Conservation (phyloP, 441 rosid species). For the Mallotus japonicus region DNA sequence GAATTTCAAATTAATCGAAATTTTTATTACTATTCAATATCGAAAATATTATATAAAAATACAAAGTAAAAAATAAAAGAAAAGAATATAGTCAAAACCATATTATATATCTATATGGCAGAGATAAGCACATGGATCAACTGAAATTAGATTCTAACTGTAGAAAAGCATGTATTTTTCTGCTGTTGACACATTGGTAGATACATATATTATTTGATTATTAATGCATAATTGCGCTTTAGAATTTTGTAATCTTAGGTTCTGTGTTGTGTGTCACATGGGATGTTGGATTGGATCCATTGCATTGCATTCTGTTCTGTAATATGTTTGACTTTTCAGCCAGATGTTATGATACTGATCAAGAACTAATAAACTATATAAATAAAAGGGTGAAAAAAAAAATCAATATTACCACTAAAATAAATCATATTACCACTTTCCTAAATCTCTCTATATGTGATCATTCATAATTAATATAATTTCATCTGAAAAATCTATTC, state of each 20-base stretch:
- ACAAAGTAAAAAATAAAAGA: not conserved
- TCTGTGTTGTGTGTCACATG: slow-evolving; percentile 32
- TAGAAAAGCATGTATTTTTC: too few species aligned
- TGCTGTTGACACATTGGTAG: slow-evolving; percentile 16
- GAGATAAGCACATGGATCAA: slow-evolving; percentile 5
- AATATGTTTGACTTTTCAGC: slow-evolving; percentile 7
- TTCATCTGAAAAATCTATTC: too few species aligned
- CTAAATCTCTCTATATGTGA: too few species aligned
- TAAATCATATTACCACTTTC: too few species aligned
- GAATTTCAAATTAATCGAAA: too few species aligned
- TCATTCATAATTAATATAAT: too few species aligned
- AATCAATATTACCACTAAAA: too few species aligned
- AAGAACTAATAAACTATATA: not conserved
- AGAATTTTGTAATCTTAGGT: slow-evolving; percentile 1
- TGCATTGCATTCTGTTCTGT: not conserved
- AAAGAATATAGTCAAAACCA: not conserved
- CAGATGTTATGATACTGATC: not conserved
- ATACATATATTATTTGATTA: not conserved
- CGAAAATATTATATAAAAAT: too few species aligned
- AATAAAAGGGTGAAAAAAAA: too few species aligned
- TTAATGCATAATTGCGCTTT: not conserved
- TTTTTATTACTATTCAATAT: too few species aligned
- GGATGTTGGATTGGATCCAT: slow-evolving; percentile 30
- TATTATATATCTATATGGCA: not conserved
- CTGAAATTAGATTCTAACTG: slow-evolving; percentile 6